These are phyloP conservation scores for Pseudoturritis turrita DNA, from an alignment of 345 rosid species.

Conservation along the genomic window DNA sequence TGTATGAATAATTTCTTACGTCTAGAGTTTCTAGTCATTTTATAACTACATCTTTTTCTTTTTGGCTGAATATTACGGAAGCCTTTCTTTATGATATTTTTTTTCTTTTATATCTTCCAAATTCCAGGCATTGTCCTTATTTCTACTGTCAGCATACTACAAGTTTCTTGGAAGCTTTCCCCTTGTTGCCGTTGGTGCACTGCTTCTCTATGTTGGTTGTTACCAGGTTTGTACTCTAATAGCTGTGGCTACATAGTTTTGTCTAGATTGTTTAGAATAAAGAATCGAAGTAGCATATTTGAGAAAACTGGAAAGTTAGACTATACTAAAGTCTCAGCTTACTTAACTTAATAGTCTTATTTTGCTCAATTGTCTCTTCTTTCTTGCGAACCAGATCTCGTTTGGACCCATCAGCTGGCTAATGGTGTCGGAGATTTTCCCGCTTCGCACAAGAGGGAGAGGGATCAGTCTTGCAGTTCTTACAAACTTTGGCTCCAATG, in stretches of 20 bases:
- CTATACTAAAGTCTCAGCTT: not conserved
- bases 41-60: not conserved
- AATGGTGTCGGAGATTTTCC: conserved; percentile 96
- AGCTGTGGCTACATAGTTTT: not conserved
- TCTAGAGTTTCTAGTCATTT: not conserved
- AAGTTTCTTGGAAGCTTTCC: conserved; percentile 66
- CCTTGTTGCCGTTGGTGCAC: conserved; percentile 69
- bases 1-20: conserved; percentile 38
- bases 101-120: conserved; percentile 19
- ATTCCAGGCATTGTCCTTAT: conserved; percentile 66
- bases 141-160: conserved; percentile 84
- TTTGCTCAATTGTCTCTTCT: not conserved
- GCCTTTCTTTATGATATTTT: not conserved
- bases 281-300: not conserved
- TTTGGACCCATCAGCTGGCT: conserved; percentile 99
- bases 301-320: conserved; percentile 1
- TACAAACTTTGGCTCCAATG: conserved; percentile 92
- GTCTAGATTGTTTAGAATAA: not conserved
- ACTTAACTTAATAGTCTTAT: not conserved
- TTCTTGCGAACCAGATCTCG: conserved; percentile 50
- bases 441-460: conserved; percentile 78
- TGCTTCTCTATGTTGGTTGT: conserved; percentile 92
- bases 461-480: conserved; percentile 95
- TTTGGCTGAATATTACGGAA: not conserved
- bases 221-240: conserved; percentile 60